Evolutionary conservation across 2,329 filamentous ascomycete genomes (phyloP).

Genomic region (Calcarisporium arbuscula): DNA sequence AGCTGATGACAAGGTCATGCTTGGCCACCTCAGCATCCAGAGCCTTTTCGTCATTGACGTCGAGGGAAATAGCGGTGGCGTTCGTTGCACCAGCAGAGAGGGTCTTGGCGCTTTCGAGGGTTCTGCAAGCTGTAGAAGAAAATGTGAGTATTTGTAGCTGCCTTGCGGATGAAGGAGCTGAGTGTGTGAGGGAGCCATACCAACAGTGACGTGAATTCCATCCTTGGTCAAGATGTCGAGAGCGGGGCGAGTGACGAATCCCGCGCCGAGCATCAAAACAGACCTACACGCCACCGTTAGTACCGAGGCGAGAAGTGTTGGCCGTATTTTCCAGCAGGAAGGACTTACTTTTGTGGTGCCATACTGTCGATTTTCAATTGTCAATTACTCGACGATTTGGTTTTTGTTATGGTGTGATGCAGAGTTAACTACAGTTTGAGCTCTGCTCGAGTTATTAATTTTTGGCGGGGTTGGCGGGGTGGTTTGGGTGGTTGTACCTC

Average conservation of each 20-base stretch:
- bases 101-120: slow-evolving; percentile 68
- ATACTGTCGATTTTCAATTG: too few relatives aligned
- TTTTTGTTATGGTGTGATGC: too few relatives aligned
- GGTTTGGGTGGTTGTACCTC: too few relatives aligned
- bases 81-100: slow-evolving; percentile 67
- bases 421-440: too few relatives aligned
- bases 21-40: slow-evolving; percentile 77
- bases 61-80: slow-evolving; percentile 71
- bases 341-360: too few relatives aligned
- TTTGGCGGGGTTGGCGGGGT: too few relatives aligned
- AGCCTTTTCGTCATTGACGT: slow-evolving; percentile 69
- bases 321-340: too few relatives aligned
- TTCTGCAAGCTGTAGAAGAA: slow-evolving; percentile 63
- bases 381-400: too few relatives aligned
- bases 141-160: background rate
- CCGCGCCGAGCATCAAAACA: slow-evolving; percentile 2
- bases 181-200: slow-evolving; percentile 33
- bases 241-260: slow-evolving; percentile 23
- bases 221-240: slow-evolving; percentile 56
- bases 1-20: slow-evolving; percentile 69
- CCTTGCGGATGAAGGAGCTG: background rate
- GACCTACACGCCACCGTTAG: too few relatives aligned
- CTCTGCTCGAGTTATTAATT: too few relatives aligned
- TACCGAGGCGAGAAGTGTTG: too few relatives aligned
- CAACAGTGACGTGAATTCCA: slow-evolving; percentile 60